Evolutionary conservation across 768 basidiomycete genomes (phyloP).

Genomic region (Psilocybe cubensis): DNA sequence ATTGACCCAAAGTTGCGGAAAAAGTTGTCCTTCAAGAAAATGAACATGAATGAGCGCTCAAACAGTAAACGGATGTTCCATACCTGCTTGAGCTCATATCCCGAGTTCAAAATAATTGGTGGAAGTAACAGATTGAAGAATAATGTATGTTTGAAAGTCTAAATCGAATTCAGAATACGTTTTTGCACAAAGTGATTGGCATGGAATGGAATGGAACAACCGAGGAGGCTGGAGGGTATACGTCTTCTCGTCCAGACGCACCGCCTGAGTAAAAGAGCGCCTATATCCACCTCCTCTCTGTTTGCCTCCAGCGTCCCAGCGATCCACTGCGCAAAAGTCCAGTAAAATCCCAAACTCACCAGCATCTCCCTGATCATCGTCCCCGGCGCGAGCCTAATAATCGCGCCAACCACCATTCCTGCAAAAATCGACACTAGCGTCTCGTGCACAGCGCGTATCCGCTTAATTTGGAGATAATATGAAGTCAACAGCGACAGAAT

Average conservation of each 20-base stretch:
- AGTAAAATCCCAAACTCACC: conserved; percentile 55
- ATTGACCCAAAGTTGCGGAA: conserved; percentile 99
- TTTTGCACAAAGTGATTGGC: not conserved
- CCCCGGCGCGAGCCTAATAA: conserved; percentile 89
- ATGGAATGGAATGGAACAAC: not conserved
- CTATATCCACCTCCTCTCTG: not conserved
- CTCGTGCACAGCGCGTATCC: conserved; percentile 94
- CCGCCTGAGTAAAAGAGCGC: not conserved
- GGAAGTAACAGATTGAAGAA: conserved; percentile 99
- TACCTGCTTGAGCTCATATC: conserved; percentile 96
- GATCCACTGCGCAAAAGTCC: not conserved
- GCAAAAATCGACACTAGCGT: conserved; percentile 95
- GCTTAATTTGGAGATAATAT: conserved; percentile 97
- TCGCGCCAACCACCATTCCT: conserved; percentile 93
- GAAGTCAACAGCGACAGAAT: conserved; percentile 95
- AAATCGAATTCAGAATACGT: conserved; percentile 13
- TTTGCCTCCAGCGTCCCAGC: not conserved
- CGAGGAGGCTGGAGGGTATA: not conserved
- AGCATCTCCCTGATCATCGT: conserved; percentile 97
- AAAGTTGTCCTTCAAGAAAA: conserved; percentile 81
- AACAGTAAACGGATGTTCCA: conserved; percentile 20
- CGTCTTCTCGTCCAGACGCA: not conserved
- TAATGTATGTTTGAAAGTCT: conserved; percentile 96
- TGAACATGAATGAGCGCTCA: conserved; percentile 7
- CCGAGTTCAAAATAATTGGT: conserved; percentile 97